Base-by-base conservation (phyloP, 108 stramenopile genomes). In the Mayamaea pseudoterrestris region DNA sequence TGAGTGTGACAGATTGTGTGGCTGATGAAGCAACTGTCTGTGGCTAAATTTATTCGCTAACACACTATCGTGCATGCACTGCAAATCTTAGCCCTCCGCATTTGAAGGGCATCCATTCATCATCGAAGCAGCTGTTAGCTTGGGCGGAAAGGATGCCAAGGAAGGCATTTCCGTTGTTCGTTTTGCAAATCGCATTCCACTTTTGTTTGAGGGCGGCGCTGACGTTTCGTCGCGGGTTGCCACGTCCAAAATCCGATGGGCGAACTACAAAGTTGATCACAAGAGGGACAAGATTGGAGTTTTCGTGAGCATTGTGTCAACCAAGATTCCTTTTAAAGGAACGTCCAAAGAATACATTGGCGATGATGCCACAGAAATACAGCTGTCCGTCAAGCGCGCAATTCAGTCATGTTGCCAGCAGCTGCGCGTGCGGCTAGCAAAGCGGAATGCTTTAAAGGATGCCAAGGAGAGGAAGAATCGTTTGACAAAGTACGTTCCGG, bases 291-390 rank as follows among this genome's bases (percentile, higher is more conserved):
- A 69, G 55, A 82, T 98, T 30, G 93, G 91, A 12, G 94, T 98
- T 17, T 98, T 95, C 55, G 95, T 98, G 11, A 77, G 71, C 27
- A 94, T 96, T 48, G 97, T 98, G 6, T 80, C 77, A 35, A 98
- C 97, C 42, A 95, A 95, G 53, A 76, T 98, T 21, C 97, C 97
- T 0, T 98, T 95, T 80, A 98, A 98, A 66, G 97, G 97, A 6
- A 98, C 97, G 2, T 91, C 93, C 13, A 98, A 98, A 67, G 97
- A 98, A 57, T 89, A 89, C 47, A 89, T 89, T 48, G 87, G 87
- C 16, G 87, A 89, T 47, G 87, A 89, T 43, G 83, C 83, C 39
- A 88, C 76, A 7, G 81, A 76, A 53, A 83, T 89, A 50, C 81
- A 83, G 43, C 57, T 48, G 5, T 76, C 74, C 18, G 87, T 89